Percentiles rank a stretch among this genome's conserved stretches.
Conservation (phyloP, 2,329 filamentous ascomycete genomes). For the Fusarium caatingaense region DNA sequence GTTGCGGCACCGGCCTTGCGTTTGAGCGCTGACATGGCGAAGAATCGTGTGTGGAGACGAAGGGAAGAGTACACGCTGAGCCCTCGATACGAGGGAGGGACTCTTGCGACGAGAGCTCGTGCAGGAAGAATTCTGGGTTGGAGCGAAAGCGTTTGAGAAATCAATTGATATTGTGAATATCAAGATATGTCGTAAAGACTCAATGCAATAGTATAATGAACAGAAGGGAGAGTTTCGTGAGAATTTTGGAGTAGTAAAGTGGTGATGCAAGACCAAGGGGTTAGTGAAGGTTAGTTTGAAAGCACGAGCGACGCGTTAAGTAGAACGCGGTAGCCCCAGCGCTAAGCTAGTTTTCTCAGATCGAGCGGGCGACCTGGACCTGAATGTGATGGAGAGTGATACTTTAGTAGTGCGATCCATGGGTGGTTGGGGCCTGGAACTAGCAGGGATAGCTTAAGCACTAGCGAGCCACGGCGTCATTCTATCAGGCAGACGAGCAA, state of each 20-base stretch:
- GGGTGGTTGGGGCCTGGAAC: constrained; percentile 34
- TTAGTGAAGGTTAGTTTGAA: constrained; percentile 7
- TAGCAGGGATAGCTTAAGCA: constrained; percentile 30
- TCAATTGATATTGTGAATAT: not conserved
- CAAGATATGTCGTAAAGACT: not conserved
- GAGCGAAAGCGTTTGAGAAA: not conserved
- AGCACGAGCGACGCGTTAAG: constrained; percentile 32
- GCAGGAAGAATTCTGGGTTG: constrained; percentile 31
- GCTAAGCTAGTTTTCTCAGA: constrained; percentile 34
- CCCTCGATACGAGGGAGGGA: constrained; percentile 29
- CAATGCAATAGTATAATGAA: constrained; percentile 2
- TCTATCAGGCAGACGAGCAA: constrained; percentile 2
- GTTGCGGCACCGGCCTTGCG: constrained; percentile 69
- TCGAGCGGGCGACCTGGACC: not conserved
- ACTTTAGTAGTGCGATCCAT: not conserved
- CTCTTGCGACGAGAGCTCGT: constrained; percentile 19
- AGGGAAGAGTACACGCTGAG: constrained; percentile 30
- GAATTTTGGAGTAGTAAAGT: constrained; percentile 28
- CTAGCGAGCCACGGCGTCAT: constrained; percentile 32
- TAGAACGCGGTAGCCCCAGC: constrained; percentile 38
- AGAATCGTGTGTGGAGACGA: constrained; percentile 34
- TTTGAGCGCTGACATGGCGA: constrained; percentile 69
- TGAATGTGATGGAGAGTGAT: constrained; percentile 6
- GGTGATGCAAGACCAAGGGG: constrained; percentile 34
- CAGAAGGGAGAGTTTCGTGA: constrained; percentile 15